Evolutionary conservation across 192 early-diverging fungal genomes (phyloP).

Genomic region (Backusella luteola): DNA sequence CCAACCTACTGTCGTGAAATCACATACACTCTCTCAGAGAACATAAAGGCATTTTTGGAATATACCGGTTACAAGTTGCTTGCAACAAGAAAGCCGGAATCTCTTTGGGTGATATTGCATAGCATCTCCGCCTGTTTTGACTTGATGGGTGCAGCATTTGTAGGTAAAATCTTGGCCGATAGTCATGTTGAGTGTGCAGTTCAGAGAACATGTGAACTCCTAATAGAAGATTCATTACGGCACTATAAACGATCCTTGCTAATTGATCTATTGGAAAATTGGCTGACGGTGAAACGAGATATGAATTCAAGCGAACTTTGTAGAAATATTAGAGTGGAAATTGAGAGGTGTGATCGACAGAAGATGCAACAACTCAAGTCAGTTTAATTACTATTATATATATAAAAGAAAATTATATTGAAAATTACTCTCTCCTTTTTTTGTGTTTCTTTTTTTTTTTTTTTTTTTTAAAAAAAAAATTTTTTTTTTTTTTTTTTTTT

Average conservation of each 20-base stretch:
- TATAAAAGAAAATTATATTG: constrained; percentile 3
- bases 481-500: too few species aligned
- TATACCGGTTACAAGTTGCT: constrained; percentile 37
- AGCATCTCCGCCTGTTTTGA: constrained; percentile 34
- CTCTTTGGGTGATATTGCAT: constrained; percentile 17
- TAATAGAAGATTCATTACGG: constrained; percentile 11
- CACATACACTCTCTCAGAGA: constrained; percentile 37
- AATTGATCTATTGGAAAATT: constrained; percentile 19
- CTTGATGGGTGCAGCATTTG: constrained; percentile 31
- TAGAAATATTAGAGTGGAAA: constrained; percentile 21
- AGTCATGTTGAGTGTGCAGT: constrained; percentile 33
- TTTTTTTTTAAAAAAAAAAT: too few species aligned
- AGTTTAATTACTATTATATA: background rate
- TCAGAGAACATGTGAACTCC: constrained; percentile 27
- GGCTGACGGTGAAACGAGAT: constrained; percentile 26
- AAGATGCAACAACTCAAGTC: background rate
- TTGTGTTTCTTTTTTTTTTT: background rate
- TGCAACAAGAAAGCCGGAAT: background rate
- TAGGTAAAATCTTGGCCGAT: constrained; percentile 31
- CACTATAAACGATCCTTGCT: constrained; percentile 16
- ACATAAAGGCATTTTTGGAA: constrained; percentile 40
- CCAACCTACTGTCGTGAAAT: constrained; percentile 37
- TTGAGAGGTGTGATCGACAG: constrained; percentile 28
- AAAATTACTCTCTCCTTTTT: background rate
- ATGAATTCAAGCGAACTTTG: constrained; percentile 23